These are phyloP conservation scores for Teunomyces tritomae DNA, from an alignment of 805 yeast genomes.

Conservation along the genomic window DNA sequence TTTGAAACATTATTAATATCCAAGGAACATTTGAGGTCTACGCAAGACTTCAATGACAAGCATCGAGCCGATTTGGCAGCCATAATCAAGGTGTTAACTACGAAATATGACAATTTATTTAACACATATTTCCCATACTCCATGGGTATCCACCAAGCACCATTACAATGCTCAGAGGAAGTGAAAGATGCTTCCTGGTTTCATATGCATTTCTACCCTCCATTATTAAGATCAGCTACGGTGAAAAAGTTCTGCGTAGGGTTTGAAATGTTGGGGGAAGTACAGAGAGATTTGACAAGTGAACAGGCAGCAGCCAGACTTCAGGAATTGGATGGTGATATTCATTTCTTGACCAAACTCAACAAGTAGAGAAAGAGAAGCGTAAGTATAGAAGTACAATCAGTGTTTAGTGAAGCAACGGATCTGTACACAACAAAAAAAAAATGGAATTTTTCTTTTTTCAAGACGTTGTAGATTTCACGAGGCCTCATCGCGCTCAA, in stretches of 20 bases:
- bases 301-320: slow-evolving; percentile 64
- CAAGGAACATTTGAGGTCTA: slow-evolving; percentile 51
- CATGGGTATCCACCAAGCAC: slow-evolving; percentile 81
- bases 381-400: neutral
- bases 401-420: neutral
- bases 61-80: slow-evolving; percentile 57
- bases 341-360: slow-evolving; percentile 21
- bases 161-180: slow-evolving; percentile 44
- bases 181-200: slow-evolving; percentile 48
- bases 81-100: slow-evolving; percentile 51
- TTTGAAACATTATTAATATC: slow-evolving; percentile 66
- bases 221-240: slow-evolving; percentile 69
- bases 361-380: neutral
- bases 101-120: slow-evolving; percentile 68
- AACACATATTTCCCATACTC: slow-evolving; percentile 72
- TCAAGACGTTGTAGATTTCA: neutral
- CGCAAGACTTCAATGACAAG: slow-evolving; percentile 44
- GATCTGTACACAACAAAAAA: neutral
- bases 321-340: slow-evolving; percentile 39
- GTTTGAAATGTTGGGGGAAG: slow-evolving; percentile 64
- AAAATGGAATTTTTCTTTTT: neutral
- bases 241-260: slow-evolving; percentile 77
- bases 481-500: neutral
- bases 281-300: slow-evolving; percentile 68
- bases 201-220: slow-evolving; percentile 79